phyloP scores from a whole-genome alignment of 176 grass and related monocot species.

The Puccinellia tenuiflora region DNA sequence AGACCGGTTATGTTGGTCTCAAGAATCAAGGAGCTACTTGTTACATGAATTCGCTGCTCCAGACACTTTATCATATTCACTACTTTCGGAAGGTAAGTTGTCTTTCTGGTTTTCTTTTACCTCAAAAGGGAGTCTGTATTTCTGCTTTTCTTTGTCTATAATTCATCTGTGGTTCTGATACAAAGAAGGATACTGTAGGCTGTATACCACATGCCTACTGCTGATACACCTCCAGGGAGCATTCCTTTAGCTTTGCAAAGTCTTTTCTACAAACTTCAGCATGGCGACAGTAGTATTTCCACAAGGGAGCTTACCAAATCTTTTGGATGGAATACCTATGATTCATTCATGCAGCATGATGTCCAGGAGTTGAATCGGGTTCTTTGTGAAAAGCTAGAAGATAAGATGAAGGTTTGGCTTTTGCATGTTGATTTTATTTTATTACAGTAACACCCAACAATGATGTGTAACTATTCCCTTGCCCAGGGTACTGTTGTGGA shows the following conservation, averaged over 20 bases:
- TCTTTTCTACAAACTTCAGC: conserved; percentile 87
- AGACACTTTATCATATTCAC: conserved; percentile 70
- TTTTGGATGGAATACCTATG: conserved; percentile 78
- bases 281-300: conserved; percentile 63
- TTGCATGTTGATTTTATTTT: background rate
- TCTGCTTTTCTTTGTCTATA: conserved; percentile 17
- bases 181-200: conserved; percentile 49
- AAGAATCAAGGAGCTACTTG: conserved; percentile 92
- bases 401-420: conserved; percentile 79
- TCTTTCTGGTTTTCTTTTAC: conserved; percentile 24
- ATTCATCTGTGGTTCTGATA: conserved; percentile 15
- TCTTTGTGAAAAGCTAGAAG: conserved; percentile 78
- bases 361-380: conserved; percentile 80
- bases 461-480: conserved; percentile 18
- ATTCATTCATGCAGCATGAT: conserved; percentile 87
- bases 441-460: background rate
- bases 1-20: conserved; percentile 78
- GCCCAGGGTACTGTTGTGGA: conserved; percentile 60
- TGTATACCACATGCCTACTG: conserved; percentile 81
- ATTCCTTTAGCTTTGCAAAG: conserved; percentile 75
- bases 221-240: conserved; percentile 62
- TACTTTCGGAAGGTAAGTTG: conserved; percentile 61
- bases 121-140: background rate
- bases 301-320: conserved; percentile 85
- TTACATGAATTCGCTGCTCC: conserved; percentile 89